Conservation (phyloP, 73 alveolate genomes). For the Symbiodinium natans region DNA sequence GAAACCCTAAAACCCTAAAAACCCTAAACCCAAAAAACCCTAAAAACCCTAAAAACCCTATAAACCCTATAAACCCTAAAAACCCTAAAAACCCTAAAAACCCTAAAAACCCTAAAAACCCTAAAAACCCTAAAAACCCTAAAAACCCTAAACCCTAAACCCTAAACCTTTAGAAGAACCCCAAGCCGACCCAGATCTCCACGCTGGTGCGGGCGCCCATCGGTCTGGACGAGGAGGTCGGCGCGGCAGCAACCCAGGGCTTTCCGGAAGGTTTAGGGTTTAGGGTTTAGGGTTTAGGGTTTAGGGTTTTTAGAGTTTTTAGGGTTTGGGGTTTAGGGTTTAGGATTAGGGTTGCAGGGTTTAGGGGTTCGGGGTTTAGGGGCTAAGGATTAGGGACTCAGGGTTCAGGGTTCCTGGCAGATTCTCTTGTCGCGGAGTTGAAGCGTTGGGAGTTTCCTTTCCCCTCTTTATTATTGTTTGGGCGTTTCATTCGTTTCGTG, state of each 20-base stretch:
- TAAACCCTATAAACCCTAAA: no score
- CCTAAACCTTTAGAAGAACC: background rate
- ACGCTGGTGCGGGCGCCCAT: slow-evolving; percentile 87
- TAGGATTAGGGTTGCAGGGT: background rate
- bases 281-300: background rate
- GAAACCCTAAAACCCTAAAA: background rate
- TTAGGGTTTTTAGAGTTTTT: no score
- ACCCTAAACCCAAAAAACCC: background rate
- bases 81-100: background rate
- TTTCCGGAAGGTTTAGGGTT: background rate
- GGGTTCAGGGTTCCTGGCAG: background rate
- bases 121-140: background rate
- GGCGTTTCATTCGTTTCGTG: no score
- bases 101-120: background rate
- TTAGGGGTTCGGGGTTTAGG: background rate
- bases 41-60: background rate
- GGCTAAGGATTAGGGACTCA: background rate
- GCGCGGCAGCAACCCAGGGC: background rate
- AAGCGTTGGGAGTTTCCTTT: no score
- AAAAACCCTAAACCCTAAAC: background rate
- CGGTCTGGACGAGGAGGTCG: slow-evolving; percentile 69
- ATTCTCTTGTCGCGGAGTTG: background rate
- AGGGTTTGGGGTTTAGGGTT: background rate
- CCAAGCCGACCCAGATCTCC: slow-evolving; percentile 30
- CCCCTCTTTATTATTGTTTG: no score